Conservation (phyloP, 495 filamentous ascomycete genomes). For the Tuber melanosporum region DNA sequence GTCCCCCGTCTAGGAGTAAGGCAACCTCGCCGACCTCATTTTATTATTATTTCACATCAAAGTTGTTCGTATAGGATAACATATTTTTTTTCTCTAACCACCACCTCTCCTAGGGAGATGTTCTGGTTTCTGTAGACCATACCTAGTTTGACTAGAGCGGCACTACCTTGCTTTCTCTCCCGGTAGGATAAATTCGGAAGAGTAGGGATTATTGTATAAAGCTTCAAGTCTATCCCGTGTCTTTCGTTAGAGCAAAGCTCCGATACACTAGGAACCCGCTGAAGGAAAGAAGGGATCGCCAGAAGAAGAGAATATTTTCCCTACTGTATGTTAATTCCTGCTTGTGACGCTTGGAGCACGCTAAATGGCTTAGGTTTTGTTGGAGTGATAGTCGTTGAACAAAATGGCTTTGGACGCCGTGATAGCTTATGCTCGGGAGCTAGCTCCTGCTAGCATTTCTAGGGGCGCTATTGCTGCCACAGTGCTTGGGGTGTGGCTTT, state of each 20-base stretch:
- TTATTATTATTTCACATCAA: too few relatives aligned
- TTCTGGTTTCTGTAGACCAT: not conserved
- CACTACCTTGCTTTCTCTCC: not conserved
- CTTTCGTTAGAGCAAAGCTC: not conserved
- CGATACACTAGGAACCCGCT: not conserved
- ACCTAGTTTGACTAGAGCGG: not conserved
- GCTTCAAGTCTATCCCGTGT: not conserved
- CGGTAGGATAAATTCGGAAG: not conserved
- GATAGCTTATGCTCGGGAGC: not conserved
- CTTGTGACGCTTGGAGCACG: not conserved
- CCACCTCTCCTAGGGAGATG: not conserved
- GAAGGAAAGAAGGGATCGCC: not conserved
- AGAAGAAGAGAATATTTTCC: not conserved
- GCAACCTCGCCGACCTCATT: too few relatives aligned
- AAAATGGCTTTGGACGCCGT: not conserved
- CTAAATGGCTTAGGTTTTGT: not conserved
- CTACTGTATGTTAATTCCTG: not conserved
- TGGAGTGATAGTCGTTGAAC: not conserved
- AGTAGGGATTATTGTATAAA: not conserved
- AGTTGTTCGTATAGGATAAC: too few relatives aligned
- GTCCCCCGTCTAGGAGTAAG: not conserved
- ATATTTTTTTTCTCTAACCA: too few relatives aligned
- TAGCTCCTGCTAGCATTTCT: not conserved
- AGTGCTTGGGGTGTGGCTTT: slow-evolving; percentile 8
- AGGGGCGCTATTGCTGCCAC: not conserved